phyloP scores from a whole-genome alignment of 1,284 basidiomycete genomes.

The Ganoderma sinense region DNA sequence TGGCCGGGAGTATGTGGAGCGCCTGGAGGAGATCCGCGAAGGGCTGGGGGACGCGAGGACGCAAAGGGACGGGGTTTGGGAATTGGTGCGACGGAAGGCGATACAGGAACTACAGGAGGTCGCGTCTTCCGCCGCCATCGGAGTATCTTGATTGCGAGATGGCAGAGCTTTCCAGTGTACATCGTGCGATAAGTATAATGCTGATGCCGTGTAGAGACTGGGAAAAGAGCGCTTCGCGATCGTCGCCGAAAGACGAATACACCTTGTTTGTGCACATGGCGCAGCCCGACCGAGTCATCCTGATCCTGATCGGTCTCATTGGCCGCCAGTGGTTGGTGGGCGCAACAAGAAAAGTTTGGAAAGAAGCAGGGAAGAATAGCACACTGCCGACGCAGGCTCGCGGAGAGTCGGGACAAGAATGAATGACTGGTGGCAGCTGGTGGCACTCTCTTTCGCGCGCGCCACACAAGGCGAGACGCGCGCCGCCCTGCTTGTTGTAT shows the following conservation, averaged over 20 bases:
- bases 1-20: conserved; percentile 81
- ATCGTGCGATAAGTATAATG: neutral
- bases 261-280: neutral
- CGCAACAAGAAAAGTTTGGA: neutral
- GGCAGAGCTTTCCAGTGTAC: conserved; percentile 4
- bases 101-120: conserved; percentile 77
- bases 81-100: conserved; percentile 72
- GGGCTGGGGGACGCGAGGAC: conserved; percentile 72
- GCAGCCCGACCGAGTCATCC: neutral
- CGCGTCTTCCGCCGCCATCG: conserved; percentile 44
- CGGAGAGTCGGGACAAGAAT: neutral
- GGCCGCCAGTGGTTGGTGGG: neutral
- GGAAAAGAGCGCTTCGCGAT: conserved; percentile 5
- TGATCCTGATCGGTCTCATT: neutral
- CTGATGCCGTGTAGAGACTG: neutral
- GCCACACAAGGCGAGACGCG: conserved; percentile 1
- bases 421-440: neutral
- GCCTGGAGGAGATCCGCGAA: conserved; percentile 81
- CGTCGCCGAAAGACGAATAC: conserved; percentile 1
- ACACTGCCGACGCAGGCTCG: neutral
- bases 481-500: conserved; percentile 6
- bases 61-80: conserved; percentile 77
- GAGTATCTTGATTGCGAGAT: conserved; percentile 30
- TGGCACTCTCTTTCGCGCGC: neutral
- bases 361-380: neutral